Percentiles rank a stretch among this genome's conserved stretches.
Evolutionary conservation across 176 grass and related monocot genomes (phyloP).

Genomic region (Leersia perrieri): DNA sequence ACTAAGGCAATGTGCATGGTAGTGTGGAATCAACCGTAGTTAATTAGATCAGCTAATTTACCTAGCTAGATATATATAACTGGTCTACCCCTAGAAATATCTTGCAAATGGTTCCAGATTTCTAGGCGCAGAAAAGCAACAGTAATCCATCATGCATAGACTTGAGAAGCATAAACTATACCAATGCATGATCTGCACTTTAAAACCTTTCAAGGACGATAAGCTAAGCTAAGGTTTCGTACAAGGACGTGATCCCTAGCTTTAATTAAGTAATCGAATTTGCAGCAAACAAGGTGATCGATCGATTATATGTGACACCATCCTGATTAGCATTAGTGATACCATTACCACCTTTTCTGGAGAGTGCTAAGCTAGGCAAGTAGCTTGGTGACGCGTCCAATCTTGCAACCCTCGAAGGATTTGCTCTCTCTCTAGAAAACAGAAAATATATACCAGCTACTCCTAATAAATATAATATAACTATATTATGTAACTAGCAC

Average conservation of each 20-base stretch:
- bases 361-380: not conserved
- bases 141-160: not conserved
- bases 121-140: not conserved
- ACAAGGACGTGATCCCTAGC: not conserved
- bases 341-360: not conserved
- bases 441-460: not conserved
- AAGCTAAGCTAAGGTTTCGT: not conserved
- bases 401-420: not conserved
- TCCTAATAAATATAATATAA: too few species aligned
- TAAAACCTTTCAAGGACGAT: not conserved
- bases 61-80: too few species aligned
- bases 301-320: not conserved
- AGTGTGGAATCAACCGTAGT: not conserved
- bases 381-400: conserved; percentile 7
- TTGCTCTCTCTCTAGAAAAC: not conserved
- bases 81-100: not conserved
- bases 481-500: too few species aligned
- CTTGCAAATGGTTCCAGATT: conserved; percentile 13
- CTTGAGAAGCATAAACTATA: conserved; percentile 6
- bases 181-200: not conserved
- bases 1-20: not conserved
- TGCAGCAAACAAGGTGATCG: not conserved
- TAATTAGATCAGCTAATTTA: not conserved
- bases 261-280: not conserved
- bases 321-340: not conserved